Evolutionary conservation across 2,329 filamentous ascomycete species (phyloP), one percentile per base, ranked within the genome.

Genomic region (Lasiodiplodia citricola): DNA sequence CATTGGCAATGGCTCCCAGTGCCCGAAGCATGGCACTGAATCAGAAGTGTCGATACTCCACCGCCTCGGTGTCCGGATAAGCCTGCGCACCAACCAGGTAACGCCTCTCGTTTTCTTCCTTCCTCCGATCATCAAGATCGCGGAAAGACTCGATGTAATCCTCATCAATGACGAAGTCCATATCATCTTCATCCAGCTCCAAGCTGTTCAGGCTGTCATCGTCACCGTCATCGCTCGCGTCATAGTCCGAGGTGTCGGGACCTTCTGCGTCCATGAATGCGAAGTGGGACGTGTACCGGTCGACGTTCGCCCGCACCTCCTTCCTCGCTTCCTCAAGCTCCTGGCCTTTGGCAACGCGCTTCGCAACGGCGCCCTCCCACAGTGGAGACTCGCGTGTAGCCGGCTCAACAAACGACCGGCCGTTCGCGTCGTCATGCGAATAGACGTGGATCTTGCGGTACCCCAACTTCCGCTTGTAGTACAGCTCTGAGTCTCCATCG

Each of bases 121-220:
- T 0, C 4, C 6, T 4, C 16, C 6, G 5, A 7, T 18, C 18
- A 6, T n/a, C 4, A 8, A n/a, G 1, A 18, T n/a, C 41, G 1
- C 41, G 41, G 13, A n/a, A n/a, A 18, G 2, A 2, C 5, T 8
- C 18, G 41, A 44, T 2, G 16, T 44, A n/a, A 16, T 8, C 18
- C 2, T 44, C 41, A 3, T 44, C 41, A 2, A 1, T 7, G 41
- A 44, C 4, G 7, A 18, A 16, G 2, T 3, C 41, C 41, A 44
- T 18, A 18, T 44, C 16, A 7, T 44, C 38, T 18, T 44, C 41
- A 18, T n/a, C 41, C 16, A 44, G 18, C 41, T 18, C 41, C 41
- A 44, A 2, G 41, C 41, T 44, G 5, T 44, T 44, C 41, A 44
- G 4, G 16, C 41, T 44, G 2, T 44, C 41, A 5, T 18, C 3